Evolutionary conservation across 495 filamentous ascomycete genomes (phyloP), one percentile per base, ranked within the genome.

Genomic region (Lasiosphaeria hispida): DNA sequence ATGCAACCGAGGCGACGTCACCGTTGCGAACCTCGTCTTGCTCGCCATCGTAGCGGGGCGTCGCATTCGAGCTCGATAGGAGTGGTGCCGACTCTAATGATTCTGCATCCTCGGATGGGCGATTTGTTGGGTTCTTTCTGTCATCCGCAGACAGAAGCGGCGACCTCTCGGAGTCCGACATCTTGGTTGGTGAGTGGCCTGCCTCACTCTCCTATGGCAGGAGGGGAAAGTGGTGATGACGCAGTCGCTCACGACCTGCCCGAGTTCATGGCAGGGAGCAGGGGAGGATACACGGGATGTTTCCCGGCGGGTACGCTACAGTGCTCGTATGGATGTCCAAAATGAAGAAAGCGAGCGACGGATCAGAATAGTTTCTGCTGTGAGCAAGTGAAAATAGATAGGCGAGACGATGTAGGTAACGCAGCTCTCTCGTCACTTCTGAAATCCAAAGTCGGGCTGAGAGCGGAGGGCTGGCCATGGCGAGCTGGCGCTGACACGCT

Each of bases 21-120:
- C 63, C 62, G 9, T 45, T 37, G 36, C 40, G 57, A 35, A 60
- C 61, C 11, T 73, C 72, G 18, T 75, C 73, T 10, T 61, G 48
- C 17, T 76, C 74, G 49, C 74, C 77, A 67, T 80, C 75, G 61
- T 83, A 81, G 47, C 72, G 75, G 10, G 73, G 70, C 14, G 73
- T 72, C 23, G 63, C 60, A 13, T 67, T 61, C 2, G 70, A 67
- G 57, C 62, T 68, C 35, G 75, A 75, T 34, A 85, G 67, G 17
- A 86, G 69, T n/a, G 83, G 83, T 10, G 82, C 84, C 57, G 77
- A 71, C 62, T 85, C 83, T 58, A 66, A 62, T 4, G 72, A 60
- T 9, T 63, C 66, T 47, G 30, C 40, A 47, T 47, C 53, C 9
- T 68, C 56, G 7, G 63, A 64, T 13, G 60, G 49, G 13, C 54